These are phyloP conservation scores for Aspergillus tubingensis DNA, from an alignment of 2,329 filamentous ascomycete species.

Conservation along the genomic window DNA sequence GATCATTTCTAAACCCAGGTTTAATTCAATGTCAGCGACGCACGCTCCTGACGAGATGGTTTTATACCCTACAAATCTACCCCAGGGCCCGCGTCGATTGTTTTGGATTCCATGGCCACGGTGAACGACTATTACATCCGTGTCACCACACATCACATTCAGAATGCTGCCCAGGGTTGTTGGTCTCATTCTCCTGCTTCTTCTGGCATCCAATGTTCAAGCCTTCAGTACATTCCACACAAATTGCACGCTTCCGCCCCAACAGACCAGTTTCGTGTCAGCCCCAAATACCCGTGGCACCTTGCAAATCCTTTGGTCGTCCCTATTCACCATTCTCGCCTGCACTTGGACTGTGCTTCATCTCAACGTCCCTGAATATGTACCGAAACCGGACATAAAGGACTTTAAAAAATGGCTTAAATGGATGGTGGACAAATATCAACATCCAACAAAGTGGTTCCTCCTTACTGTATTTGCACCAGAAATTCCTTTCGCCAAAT, in stretches of 20 bases:
- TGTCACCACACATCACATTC: neutral
- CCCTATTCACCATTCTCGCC: neutral
- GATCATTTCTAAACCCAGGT: neutral
- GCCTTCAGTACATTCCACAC: neutral
- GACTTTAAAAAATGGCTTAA: neutral
- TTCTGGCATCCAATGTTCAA: slow-evolving; percentile 10
- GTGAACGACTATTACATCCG: neutral
- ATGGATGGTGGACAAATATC: neutral
- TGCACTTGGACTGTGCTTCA: slow-evolving; percentile 1
- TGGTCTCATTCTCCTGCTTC: neutral
- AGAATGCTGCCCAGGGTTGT: neutral
- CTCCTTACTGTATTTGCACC: neutral
- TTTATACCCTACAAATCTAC: neutral
- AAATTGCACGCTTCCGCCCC: neutral
- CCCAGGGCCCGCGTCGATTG: neutral
- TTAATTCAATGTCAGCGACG: neutral
- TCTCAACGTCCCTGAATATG: neutral
- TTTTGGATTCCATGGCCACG: neutral
- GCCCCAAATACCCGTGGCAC: neutral
- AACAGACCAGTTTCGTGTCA: neutral
- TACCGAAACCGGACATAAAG: neutral
- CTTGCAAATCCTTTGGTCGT: neutral
- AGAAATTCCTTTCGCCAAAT: neutral
- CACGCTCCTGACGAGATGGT: neutral
- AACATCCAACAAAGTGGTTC: neutral